Base-by-base conservation (phyloP, 805 yeast species). In the Yarrowia deformans region DNA sequence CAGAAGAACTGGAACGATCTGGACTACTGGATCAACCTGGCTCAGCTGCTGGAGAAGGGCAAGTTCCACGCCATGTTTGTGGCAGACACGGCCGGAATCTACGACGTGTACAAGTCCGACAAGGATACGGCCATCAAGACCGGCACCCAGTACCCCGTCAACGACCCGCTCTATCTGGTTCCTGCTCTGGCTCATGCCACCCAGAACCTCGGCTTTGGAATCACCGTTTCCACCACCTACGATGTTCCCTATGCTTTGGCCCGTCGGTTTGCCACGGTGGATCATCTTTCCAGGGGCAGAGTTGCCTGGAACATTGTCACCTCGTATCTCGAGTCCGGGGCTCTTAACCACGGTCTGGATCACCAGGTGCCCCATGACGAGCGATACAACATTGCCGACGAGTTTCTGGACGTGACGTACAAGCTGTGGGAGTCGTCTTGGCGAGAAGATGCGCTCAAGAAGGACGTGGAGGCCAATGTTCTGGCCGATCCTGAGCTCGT, bases 291-390 rank as follows among this genome's bases (percentile, higher is more conserved):
- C 9, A 75, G 75, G 13, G 85, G 84, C 2, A 74, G 85, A 72
- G 75, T 82, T 52, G 85, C 84, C n/a, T 82, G 85, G 85, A 82
- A 82, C 72, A 79, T 82, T 35, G 84, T 82, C 39, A 78, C 83
- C 9, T 79, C 83, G 0, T 82, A 81, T 69, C 75, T 81, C 64
- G 83, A 81, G 55, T 77, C 81, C 72, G 84, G 82, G 3, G 81
- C 84, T 2, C 73, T 80, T 69, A 81, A 81, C 69, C 71, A 81
- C 43, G 81, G 81, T 70, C 79, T 80, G 10, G 77, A 77, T 52
- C 55, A 71, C 5, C 74, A 80, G 37, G 81, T 83, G 13, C 77
- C 77, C 2, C 84, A 82, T 72, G 82, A 79, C 29, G 77, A 77
- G 69, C 78, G 85, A 69, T 83, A 83, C 70, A 78, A 72, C 14